Evolutionary conservation across 2,329 filamentous ascomycete species (phyloP), one percentile per base, ranked within the genome.

Genomic region (Magnaporthales sp.): DNA sequence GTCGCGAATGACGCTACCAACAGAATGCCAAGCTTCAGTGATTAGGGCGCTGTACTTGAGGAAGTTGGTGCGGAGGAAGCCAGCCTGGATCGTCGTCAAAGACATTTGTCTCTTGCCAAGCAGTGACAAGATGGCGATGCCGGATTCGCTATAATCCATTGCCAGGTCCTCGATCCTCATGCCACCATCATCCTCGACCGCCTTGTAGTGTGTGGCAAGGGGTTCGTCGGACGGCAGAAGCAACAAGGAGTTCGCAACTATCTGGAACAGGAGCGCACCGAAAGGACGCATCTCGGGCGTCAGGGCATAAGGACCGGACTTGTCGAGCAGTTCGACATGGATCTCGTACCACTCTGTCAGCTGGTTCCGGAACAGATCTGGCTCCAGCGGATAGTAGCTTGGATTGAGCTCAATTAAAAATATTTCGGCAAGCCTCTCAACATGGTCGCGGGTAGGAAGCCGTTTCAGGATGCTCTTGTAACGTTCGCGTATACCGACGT

Each of bases 91-190:
- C 0, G 84, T 84, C 8, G 83, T 80, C 13, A 87, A 71, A 4
- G 84, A 83, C 68, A 87, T 80, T 61, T 84, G 78, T 63, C 81
- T 79, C 74, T 87, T 88, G 19, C 85, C 86, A 27, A 89, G 75
- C 26, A 88, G 73, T 19, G 77, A 77, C 56, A 86, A 71, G 60
- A 89, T 80, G 9, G 80, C 78, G 29, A 83, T 77, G 7, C 85
- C 84, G 0, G 83, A 81, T 66, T 88, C 85, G 70, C 85, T 87
- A 71, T 88, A 89, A 67, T 88, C 86, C 19, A 78, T 76, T 2
- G 86, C 85, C 24, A 89, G 74, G 64, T 88, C 84, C 72, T 87
- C 84, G 68, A 87, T 86, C 2, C 82, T 83, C 83, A 87, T 86
- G 63, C 80, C 82, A 3, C 79, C 81, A 0, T 83, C 82, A 70